Conservation (phyloP, 306 rosid genomes). For the Prunus dulcis region DNA sequence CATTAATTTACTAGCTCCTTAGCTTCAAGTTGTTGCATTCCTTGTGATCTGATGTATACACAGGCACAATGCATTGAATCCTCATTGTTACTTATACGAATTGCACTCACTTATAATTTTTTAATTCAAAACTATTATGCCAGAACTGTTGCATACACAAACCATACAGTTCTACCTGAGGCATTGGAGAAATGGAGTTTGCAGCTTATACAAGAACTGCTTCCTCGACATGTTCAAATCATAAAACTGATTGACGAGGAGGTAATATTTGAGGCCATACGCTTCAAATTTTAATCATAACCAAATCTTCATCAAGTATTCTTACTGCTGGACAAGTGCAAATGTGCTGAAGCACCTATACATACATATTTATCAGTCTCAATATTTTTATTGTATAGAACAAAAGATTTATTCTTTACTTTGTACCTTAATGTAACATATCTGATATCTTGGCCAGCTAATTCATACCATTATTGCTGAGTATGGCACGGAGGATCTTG, state of each 20-base stretch:
- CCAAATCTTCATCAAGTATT: not conserved
- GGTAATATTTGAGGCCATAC: conserved; percentile 36
- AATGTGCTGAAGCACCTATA: not conserved
- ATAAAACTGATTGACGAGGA: conserved; percentile 88
- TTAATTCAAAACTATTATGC: not conserved
- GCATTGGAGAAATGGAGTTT: conserved; percentile 97
- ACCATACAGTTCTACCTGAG: conserved; percentile 97
- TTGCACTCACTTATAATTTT: not conserved
- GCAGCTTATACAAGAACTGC: conserved; percentile 72
- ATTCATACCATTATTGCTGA: conserved; percentile 60
- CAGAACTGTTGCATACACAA: conserved; percentile 95
- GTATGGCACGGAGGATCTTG: conserved; percentile 61
- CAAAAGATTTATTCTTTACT: not conserved
- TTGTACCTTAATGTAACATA: not conserved
- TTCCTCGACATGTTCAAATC: conserved; percentile 92
- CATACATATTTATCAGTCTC: not conserved
- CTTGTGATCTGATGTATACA: not conserved
- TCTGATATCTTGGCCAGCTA: conserved; percentile 42
- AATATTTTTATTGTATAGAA: not conserved
- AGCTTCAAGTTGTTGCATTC: not conserved
- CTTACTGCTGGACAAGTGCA: not conserved
- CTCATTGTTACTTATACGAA: not conserved
- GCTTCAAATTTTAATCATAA: not conserved
- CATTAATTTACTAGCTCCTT: not conserved
- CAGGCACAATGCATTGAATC: too few species aligned